Conservation (phyloP, 2,329 filamentous ascomycete genomes). For the Colletotrichum trifolii region DNA sequence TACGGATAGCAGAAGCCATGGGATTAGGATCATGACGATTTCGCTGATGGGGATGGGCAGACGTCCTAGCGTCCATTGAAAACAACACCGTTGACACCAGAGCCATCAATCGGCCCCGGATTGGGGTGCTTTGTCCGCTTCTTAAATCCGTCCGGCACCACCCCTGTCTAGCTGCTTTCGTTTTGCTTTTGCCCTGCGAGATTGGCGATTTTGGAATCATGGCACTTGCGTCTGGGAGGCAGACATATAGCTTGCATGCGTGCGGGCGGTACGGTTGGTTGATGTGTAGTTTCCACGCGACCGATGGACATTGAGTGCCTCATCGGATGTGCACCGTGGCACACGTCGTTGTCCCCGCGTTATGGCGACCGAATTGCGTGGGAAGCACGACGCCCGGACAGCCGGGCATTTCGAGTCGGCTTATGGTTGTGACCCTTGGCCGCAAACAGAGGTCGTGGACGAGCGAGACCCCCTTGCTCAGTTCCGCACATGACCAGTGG, state of each 20-base stretch:
- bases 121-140: constrained; percentile 29
- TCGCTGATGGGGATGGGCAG: constrained; percentile 6
- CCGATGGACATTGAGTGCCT: no score
- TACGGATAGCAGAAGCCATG: neutral
- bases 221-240: constrained; percentile 19
- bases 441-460: no score
- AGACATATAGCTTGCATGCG: constrained; percentile 20
- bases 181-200: constrained; percentile 18
- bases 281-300: no score
- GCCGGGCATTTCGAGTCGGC: no score
- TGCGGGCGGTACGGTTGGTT: neutral
- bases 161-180: constrained; percentile 19
- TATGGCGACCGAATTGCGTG: no score
- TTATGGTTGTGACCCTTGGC: no score
- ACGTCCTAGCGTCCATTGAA: constrained; percentile 4
- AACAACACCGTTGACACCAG: constrained; percentile 16
- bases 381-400: no score
- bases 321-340: no score
- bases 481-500: constrained; percentile 28
- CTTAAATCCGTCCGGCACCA: constrained; percentile 17
- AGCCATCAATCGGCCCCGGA: constrained; percentile 20
- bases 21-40: neutral
- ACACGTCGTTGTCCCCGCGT: no score
- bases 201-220: constrained; percentile 23
- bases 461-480: constrained; percentile 12